Conservation (phyloP, 2,329 filamentous ascomycete species). For the Fusarium sp. region DNA sequence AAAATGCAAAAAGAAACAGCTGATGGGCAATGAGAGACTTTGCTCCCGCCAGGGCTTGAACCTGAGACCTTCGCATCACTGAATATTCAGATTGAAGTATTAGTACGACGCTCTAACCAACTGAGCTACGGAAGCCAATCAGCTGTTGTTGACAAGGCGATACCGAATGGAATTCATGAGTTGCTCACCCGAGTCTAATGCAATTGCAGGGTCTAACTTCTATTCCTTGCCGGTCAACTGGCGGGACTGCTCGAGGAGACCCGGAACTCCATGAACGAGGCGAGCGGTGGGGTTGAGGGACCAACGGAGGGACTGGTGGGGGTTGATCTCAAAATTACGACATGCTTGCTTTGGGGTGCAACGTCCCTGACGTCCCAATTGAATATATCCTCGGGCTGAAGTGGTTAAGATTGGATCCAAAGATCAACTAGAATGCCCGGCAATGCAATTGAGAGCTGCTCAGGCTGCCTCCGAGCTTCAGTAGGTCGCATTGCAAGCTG, state of each 20-base stretch:
- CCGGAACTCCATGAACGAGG: conserved; percentile 14
- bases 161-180: background rate
- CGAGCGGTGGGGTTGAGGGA: conserved; percentile 28
- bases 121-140: conserved; percentile 47
- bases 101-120: conserved; percentile 49
- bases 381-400: background rate
- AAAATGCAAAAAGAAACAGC: conserved; percentile 16
- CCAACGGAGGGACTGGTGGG: conserved; percentile 21
- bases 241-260: background rate
- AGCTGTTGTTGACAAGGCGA: background rate
- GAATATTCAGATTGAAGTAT: conserved; percentile 39
- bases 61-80: conserved; percentile 46
- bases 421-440: background rate
- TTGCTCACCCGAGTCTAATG: background rate
- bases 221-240: background rate
- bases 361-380: conserved; percentile 3
- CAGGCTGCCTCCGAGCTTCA: background rate
- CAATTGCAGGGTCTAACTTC: background rate
- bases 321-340: conserved; percentile 23
- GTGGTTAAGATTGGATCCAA: background rate
- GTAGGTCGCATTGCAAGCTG: background rate
- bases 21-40: conserved; percentile 31
- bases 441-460: conserved; percentile 14
- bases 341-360: background rate
- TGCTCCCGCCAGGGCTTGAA: conserved; percentile 48